Evolutionary conservation across 1,284 basidiomycete species (phyloP), one percentile per base, ranked within the genome.

Genomic region (Sanghuangporus sanghuang): DNA sequence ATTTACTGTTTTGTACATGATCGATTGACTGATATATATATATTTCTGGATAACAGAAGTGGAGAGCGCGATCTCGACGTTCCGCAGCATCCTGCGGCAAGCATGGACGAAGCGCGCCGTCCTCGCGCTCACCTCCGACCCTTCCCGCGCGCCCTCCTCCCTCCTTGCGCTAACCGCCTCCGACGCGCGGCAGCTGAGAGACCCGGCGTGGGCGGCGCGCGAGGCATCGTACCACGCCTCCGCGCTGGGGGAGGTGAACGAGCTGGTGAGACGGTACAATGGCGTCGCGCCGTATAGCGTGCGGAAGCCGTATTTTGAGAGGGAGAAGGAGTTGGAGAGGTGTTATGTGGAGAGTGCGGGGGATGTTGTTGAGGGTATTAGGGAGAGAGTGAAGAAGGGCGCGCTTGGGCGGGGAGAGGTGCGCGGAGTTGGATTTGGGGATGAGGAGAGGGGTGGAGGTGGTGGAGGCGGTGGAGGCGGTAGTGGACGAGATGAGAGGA

Each of bases 241-340:
- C 2, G 87, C 86, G 18, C 70, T 95, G 46, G 79, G 78, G 32
- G 85, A 92, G 68, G 75, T 95, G 38, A 95, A 95, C 74, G 78
- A 83, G 9, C 76, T 89, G 6, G 86, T 93, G 39, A 78, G 90
- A 59, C 85, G 88, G 74, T 91, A 93, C 75, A 95, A 95, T 70
- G 86, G 84, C 9, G 74, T 90, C 46, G 92, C 92, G 9, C 92
- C 92, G 3, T 89, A 88, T 68, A 78, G 85, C 11, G 90, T 88
- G 21, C 80, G 92, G 16, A 76, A 88, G 50, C 76, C 83, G 4
- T 82, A 88, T 61, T 79, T 90, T 65, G 75, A 76, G 40, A 79
- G 81, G 21, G 76, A 79, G 9, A 75, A 72, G 18, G 92, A 94
- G 74, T 75, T 94, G 12, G 79, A 79, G 67, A 78, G 74, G 66